A percentile compares a stretch with the other conserved stretches of the same genome.
Evolutionary conservation across 345 rosid genomes (phyloP).

Genomic region (Arabis alpina): DNA sequence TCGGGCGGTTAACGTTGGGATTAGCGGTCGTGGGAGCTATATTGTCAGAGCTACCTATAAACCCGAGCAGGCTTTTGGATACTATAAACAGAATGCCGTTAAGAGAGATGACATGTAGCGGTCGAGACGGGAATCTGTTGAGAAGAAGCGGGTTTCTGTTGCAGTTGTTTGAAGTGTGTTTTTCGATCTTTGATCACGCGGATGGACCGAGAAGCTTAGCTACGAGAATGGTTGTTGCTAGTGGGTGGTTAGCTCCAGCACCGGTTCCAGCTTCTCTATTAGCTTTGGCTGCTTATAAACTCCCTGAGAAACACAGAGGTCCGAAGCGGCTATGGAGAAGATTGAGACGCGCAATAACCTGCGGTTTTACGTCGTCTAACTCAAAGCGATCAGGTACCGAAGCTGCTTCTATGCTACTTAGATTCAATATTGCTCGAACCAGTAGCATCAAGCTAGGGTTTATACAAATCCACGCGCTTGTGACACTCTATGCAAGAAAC

Average conservation of each 20-base stretch:
- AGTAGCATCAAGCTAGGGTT: constrained; percentile 63
- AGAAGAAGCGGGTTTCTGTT: constrained; percentile 65
- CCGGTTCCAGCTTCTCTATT: constrained; percentile 71
- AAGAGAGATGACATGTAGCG: constrained; percentile 65
- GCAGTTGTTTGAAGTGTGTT: constrained; percentile 93
- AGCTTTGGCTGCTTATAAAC: constrained; percentile 75
- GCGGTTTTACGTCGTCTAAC: constrained; percentile 69
- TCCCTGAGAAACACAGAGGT: constrained; percentile 71
- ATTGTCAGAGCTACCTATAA: constrained; percentile 86
- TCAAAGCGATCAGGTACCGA: constrained; percentile 74
- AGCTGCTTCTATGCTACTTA: constrained; percentile 78
- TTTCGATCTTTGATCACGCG: constrained; percentile 92
- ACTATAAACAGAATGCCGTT: constrained; percentile 86
- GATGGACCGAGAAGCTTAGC: constrained; percentile 92
- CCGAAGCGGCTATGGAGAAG: constrained; percentile 59
- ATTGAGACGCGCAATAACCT: constrained; percentile 59
- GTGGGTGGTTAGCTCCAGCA: constrained; percentile 95
- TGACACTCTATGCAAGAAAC: constrained; percentile 69
- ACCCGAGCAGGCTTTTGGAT: constrained; percentile 84
- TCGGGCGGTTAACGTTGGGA: constrained; percentile 78
- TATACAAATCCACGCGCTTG: constrained; percentile 64
- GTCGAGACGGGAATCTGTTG: constrained; percentile 52
- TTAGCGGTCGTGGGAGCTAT: constrained; percentile 83
- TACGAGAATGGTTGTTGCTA: constrained; percentile 83
- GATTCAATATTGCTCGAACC: constrained; percentile 79